Conservation (phyloP, 2,329 filamentous ascomycete species). For the Alternaria sp. region DNA sequence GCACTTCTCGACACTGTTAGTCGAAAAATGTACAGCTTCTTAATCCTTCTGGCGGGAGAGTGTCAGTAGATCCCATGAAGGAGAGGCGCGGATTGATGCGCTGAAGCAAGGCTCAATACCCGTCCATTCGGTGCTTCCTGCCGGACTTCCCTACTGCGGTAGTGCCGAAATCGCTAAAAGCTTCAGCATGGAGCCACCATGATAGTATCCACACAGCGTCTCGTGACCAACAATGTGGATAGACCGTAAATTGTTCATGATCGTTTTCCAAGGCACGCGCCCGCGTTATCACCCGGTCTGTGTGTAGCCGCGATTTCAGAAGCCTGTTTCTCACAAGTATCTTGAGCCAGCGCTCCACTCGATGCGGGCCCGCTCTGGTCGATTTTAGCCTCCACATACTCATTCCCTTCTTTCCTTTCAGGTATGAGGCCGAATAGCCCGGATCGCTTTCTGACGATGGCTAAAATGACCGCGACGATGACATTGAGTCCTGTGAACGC, state of each 20-base stretch:
- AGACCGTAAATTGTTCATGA: background rate
- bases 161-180: background rate
- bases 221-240: background rate
- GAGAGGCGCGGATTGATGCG: background rate
- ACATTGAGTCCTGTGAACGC: conserved; percentile 36
- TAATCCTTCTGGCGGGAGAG: background rate
- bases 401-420: conserved; percentile 30
- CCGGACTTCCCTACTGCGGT: background rate
- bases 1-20: background rate
- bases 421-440: conserved; percentile 32
- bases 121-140: background rate
- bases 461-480: conserved; percentile 26
- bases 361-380: background rate
- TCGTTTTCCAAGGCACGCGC: background rate
- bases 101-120: background rate
- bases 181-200: background rate
- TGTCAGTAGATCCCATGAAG: background rate
- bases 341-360: background rate
- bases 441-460: conserved; percentile 27
- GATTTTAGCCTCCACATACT: conserved; percentile 21
- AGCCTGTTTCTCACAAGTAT: background rate
- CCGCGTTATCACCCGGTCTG: background rate
- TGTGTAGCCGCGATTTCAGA: background rate
- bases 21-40: background rate
- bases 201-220: background rate